phyloP scores from a whole-genome alignment of 495 filamentous ascomycete genomes.

The Hypoxylon perforatum region DNA sequence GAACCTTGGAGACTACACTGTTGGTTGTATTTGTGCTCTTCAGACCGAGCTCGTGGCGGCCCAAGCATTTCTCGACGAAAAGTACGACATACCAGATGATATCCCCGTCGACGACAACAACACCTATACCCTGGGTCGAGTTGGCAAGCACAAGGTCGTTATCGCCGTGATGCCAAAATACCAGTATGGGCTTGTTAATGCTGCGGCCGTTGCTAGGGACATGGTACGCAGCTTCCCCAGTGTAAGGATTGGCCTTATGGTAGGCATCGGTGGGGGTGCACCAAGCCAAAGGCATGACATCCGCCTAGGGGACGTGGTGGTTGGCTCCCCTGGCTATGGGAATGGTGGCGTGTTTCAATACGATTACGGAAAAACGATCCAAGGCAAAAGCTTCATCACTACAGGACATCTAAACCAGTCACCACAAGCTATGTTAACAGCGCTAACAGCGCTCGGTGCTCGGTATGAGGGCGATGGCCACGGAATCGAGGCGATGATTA shows the following conservation, averaged over 20 bases:
- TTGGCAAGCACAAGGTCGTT: constrained; percentile 55
- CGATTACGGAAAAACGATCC: constrained; percentile 46
- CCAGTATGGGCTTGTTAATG: constrained; percentile 52
- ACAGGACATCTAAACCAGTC: constrained; percentile 52
- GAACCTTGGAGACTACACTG: constrained; percentile 20
- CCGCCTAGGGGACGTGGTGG: constrained; percentile 45
- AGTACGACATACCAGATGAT: constrained; percentile 38
- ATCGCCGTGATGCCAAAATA: constrained; percentile 52
- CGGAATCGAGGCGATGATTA: constrained; percentile 38
- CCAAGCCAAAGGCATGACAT: constrained; percentile 52
- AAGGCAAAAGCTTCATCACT: constrained; percentile 35
- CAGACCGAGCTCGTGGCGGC: constrained; percentile 48
- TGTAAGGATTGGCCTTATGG: constrained; percentile 58
- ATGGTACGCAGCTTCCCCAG: constrained; percentile 56
- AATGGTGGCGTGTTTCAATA: constrained; percentile 46
- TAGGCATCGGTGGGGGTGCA: constrained; percentile 61
- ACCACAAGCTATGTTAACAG: constrained; percentile 36
- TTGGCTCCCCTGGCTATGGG: constrained; percentile 26
- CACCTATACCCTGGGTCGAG: constrained; percentile 49
- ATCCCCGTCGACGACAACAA: constrained; percentile 46
- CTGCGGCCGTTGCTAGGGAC: constrained; percentile 50
- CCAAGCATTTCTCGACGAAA: constrained; percentile 51
- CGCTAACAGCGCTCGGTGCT: constrained; percentile 26
- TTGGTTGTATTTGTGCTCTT: constrained; percentile 56
- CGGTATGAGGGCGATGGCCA: constrained; percentile 36